Base-by-base conservation (phyloP, 257 asterid genomes). In the Striga asiatica region DNA sequence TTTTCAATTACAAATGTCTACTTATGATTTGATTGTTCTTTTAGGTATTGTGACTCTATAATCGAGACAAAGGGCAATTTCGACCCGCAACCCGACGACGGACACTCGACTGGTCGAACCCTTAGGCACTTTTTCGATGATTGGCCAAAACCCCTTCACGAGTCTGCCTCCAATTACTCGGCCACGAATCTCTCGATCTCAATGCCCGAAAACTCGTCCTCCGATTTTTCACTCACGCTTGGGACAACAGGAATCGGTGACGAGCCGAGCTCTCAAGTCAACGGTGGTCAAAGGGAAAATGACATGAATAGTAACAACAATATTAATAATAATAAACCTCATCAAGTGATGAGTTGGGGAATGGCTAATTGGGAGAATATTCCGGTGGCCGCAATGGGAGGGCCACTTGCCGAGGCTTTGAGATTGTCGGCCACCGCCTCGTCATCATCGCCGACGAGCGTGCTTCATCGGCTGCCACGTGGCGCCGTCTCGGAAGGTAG, bases 341-440 rank as follows among this genome's bases (percentile, higher is more conserved):
- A 50, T n/a, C n/a, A n/a, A n/a, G n/a, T n/a, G 16, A 1, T 69
- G 48, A 76, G 66, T 53, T 80, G 82, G 83, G 65, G 63, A 17
- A 54, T 41, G 4, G 25, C 60, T 0, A n/a, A n/a, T n/a, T 76
- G 93, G 89, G 84, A 67, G 45, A 61, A 71, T 12, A 70, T 38
- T 52, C 78, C 67, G 31, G 74, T 43, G 8, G 68, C 78, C 9
- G 64, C 95, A 2, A 71, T 83, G 84, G 89, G 94, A 0, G 96
- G 95, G 5, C 96, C 98, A 18, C 68, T 91, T 16, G 98, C 93
- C 0, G 98, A 91, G 80, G 98, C 92, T 3, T 42, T 91, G 69
- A 67, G 95, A 58, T 84, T 89, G 0, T 83, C 94, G 0, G 65
- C 34, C n/a, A 62, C 93, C 20, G 66, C 48, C 23, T 76, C 91